Evolutionary conservation across 768 basidiomycete species (phyloP).

Genomic region (Dentipellis sp.): DNA sequence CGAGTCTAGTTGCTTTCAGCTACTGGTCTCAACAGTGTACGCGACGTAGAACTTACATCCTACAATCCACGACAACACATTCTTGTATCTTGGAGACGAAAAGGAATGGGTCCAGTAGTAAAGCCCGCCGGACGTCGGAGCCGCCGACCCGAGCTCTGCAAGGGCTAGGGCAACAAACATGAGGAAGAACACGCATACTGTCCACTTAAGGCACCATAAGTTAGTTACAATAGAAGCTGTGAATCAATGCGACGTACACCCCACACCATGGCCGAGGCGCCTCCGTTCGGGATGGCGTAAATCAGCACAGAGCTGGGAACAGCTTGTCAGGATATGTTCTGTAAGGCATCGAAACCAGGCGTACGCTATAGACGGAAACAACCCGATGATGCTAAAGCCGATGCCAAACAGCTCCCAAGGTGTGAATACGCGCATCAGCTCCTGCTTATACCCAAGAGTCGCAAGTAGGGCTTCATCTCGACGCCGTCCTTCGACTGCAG

Average conservation of each 20-base stretch:
- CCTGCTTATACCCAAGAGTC: too few relatives aligned
- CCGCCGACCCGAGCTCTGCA: constrained; percentile 25
- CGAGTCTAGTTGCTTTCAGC: constrained; percentile 13
- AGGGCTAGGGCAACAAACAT: constrained; percentile 25
- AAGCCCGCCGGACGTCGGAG: constrained; percentile 27
- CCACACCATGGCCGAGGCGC: constrained; percentile 25
- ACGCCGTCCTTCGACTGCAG: too few relatives aligned
- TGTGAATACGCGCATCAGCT: too few relatives aligned
- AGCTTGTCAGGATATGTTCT: too few relatives aligned
- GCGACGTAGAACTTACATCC: constrained; percentile 21
- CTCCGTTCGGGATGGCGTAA: constrained; percentile 23
- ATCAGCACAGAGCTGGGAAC: constrained; percentile 15
- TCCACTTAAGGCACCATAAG: constrained; percentile 21
- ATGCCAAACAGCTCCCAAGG: too few relatives aligned
- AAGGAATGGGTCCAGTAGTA: constrained; percentile 30
- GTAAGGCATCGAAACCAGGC: too few relatives aligned
- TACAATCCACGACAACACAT: constrained; percentile 31
- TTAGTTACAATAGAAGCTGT: too few relatives aligned
- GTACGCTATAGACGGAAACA: too few relatives aligned
- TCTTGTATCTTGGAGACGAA: constrained; percentile 21
- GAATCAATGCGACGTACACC: constrained; percentile 12
- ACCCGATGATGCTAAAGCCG: too few relatives aligned
- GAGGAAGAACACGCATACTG: constrained; percentile 23
- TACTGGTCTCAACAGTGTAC: too few relatives aligned
- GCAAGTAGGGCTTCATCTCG: too few relatives aligned